A percentile compares a stretch with the other conserved stretches of the same genome.
phyloP scores from a whole-genome alignment of 1,139 yeast species.

The Yamadazyma spencermartinsiae region DNA sequence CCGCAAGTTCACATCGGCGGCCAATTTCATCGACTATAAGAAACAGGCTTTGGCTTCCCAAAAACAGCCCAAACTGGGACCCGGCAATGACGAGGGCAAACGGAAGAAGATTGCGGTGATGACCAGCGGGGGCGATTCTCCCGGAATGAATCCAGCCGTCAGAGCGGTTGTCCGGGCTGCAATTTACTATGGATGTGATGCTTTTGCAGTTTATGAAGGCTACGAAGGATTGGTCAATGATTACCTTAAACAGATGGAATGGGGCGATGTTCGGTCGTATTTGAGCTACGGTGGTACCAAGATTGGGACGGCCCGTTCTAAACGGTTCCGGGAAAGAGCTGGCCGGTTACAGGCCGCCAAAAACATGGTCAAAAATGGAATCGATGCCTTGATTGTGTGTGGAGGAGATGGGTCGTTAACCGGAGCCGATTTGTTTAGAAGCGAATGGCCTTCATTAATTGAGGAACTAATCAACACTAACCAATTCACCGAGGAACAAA shows the following conservation, averaged over 20 bases:
- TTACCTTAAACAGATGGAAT: conserved; percentile 61
- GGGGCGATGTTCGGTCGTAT: conserved; percentile 80
- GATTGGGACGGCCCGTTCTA: conserved; percentile 79
- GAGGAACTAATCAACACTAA: conserved; percentile 55
- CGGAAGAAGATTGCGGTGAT: conserved; percentile 69
- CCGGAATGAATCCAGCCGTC: conserved; percentile 83
- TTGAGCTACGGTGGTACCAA: conserved; percentile 76
- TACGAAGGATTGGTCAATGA: conserved; percentile 71
- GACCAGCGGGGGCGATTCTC: conserved; percentile 90
- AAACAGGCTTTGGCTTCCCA: conserved; percentile 6
- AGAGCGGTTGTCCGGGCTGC: conserved; percentile 79
- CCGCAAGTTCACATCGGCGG: conserved; percentile 5
- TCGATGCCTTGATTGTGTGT: conserved; percentile 77
- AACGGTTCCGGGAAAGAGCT: conserved; percentile 63
- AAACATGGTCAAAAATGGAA: conserved; percentile 69
- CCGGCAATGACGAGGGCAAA: neutral
- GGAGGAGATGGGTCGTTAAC: conserved; percentile 88
- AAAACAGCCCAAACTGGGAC: neutral
- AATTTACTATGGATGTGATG: conserved; percentile 68
- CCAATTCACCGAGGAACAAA: conserved; percentile 51
- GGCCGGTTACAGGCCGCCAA: conserved; percentile 70
- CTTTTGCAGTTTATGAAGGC: conserved; percentile 74
- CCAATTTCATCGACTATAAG: conserved; percentile 13
- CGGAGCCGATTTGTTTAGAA: conserved; percentile 77
- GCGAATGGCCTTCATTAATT: conserved; percentile 77